A percentile compares a stretch with the other conserved stretches of the same genome.
Conservation (phyloP, 2,329 filamentous ascomycete species). For the Ascochyta lentis region DNA sequence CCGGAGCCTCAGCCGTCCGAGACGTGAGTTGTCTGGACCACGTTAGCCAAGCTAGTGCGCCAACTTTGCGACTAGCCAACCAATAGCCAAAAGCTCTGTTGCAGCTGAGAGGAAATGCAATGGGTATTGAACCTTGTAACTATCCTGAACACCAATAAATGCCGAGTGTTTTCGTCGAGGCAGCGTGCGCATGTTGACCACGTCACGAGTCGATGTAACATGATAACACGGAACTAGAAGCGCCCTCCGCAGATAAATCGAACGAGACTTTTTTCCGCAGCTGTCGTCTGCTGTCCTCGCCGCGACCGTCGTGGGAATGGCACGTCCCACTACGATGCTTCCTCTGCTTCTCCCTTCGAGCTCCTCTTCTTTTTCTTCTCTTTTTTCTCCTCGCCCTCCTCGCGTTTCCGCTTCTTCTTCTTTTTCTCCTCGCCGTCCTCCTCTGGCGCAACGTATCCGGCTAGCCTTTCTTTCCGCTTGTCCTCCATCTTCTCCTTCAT, state of each 20-base stretch:
- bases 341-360: constrained; percentile 36
- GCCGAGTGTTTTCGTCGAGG: constrained; percentile 15
- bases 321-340: constrained; percentile 11
- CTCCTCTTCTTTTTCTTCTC: constrained; percentile 52
- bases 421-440: constrained; percentile 68
- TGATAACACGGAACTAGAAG: neutral
- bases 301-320: neutral
- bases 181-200: neutral
- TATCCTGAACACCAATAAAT: constrained; percentile 36
- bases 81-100: neutral
- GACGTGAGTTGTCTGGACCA: constrained; percentile 26
- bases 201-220: neutral
- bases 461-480: constrained; percentile 82
- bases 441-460: constrained; percentile 85
- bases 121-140: constrained; percentile 30
- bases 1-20: constrained; percentile 14
- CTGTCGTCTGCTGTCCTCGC: neutral
- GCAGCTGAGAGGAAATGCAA: constrained; percentile 14
- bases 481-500: constrained; percentile 88
- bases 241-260: neutral
- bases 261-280: neutral
- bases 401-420: constrained; percentile 52
- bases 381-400: constrained; percentile 60
- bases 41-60: constrained; percentile 7
- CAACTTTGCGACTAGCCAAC: neutral